Evolutionary conservation across 2,329 filamentous ascomycete genomes (phyloP), one percentile per base, ranked within the genome.

Genomic region (Zelopaecilomyces penicillatus): DNA sequence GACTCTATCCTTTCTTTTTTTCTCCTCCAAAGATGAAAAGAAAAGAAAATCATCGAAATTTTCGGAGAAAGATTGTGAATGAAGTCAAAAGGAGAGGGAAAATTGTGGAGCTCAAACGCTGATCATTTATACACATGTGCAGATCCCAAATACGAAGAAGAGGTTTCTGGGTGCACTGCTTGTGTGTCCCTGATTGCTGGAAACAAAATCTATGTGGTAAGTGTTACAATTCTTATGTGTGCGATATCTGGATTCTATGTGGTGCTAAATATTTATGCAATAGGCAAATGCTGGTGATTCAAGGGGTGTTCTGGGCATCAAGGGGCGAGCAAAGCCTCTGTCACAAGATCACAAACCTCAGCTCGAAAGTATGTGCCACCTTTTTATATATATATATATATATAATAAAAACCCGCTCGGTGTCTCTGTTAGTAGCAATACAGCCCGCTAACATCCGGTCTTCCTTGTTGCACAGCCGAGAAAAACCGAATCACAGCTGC

Each of bases 271-370:
- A 29, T n/a, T 11, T 19, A 19, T 6, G 31, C 5, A 5, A 5
- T 33, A 98, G 93, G 93, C 88, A 60, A 98, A 98, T 65, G 88
- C 93, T 52, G 93, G 93, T 62, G 93, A 98, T 66, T 98, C 93
- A 52, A 82, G 93, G 73, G 87, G 85, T 61, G 93, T 98, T 28
- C 71, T 98, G 53, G 93, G 93, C 57, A 88, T 98, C 60, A 98
- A 97, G 73, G 93, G 93, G 54, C 81, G 93, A 58, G 93, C 93
- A 55, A 98, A 97, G 73, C 93, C 93, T 42, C 76, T 98, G 49
- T 98, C 93, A n/a, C 95, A 95, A 63, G 93, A 98, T 65, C 93
- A 98, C 75, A 98, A 98, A 71, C 93, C 93, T 36, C 90, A 96
- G 66, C 96, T 97, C 57, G 93, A 98, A 78, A 87, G 89, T 94